Evolutionary conservation across 2,329 filamentous ascomycete species (phyloP), one percentile per base, ranked within the genome.

Genomic region (Cladosporium sp.): DNA sequence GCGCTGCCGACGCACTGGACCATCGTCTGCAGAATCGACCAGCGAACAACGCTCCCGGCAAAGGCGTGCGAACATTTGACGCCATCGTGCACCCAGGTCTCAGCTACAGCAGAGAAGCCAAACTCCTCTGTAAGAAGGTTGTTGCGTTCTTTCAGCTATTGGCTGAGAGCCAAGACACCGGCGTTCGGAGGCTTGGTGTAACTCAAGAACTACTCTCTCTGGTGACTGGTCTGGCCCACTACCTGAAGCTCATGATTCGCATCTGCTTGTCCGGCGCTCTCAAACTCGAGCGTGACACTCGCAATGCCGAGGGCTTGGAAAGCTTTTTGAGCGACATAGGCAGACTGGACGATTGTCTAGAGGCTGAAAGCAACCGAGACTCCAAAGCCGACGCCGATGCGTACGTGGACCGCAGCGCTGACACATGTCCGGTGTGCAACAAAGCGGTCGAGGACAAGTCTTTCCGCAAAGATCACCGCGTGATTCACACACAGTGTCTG

Each of bases 71-170:
- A 38, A 66, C 64, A 9, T 66, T 66, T 42, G 64, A 68, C 16
- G 58, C 57, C n/a, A 66, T 59, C 53, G 65, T 60, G 22, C 59
- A 68, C 38, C 60, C 67, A 87, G 90, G 87, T 57, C 79, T 98
- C 56, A 89, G 90, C 9, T 98, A 97, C 67, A 87, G 87, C 14
- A 84, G 93, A 63, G 93, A 98, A 74, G 88, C 93, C n/a, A 98
- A 98, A 72, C 78, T 98, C 46, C 81, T 98, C n/a, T 98, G 93
- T 77, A 98, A 98, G 72, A 98, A 98, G 72, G 95, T 98, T 51
- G 93, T 98, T 5, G 89, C 92, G 22, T 98, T 98, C 76, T 98
- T 98, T 69, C 90, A 90, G 10, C 76, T 98, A 14, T 78, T 98
- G 8, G 95, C 92, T 5, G 95, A 95, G 69, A 93, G 91, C 1